phyloP scores from a whole-genome alignment of 148 eudicot genomes.

The Diospyros kaki region DNA sequence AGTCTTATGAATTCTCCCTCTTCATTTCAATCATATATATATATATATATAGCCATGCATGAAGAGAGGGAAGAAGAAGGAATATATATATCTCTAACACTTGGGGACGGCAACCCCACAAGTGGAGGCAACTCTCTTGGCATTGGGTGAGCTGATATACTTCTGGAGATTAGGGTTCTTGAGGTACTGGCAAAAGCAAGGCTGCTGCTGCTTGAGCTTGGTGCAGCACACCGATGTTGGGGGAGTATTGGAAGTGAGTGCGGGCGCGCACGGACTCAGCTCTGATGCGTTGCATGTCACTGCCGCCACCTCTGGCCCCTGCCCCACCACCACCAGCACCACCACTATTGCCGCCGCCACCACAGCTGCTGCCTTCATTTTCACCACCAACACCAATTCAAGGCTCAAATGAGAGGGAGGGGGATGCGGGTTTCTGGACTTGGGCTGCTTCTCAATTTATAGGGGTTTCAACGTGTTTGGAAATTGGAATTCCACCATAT shows the following conservation, averaged over 20 bases:
- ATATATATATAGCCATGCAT: too few relatives aligned
- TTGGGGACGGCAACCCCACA: constrained; percentile 55
- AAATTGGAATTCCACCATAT: too few relatives aligned
- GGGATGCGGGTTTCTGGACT: not conserved
- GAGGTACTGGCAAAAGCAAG: constrained; percentile 55
- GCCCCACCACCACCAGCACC: constrained; percentile 19
- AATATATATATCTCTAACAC: constrained; percentile 30
- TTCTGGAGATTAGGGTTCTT: constrained; percentile 32
- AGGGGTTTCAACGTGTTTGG: not conserved
- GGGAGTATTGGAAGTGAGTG: constrained; percentile 23
- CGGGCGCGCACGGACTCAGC: constrained; percentile 42
- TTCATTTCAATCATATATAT: not conserved
- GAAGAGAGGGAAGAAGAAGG: too few relatives aligned
- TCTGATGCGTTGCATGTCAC: constrained; percentile 38
- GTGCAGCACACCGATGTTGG: constrained; percentile 44
- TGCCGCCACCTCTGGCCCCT: constrained; percentile 23
- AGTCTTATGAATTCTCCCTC: too few relatives aligned
- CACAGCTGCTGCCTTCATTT: not conserved
- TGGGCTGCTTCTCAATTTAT: constrained; percentile 6
- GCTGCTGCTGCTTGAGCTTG: constrained; percentile 40
- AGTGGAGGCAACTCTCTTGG: constrained; percentile 29
- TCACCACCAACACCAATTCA: not conserved
- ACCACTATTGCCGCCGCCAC: constrained; percentile 3
- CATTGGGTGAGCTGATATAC: constrained; percentile 43
- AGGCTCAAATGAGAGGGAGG: not conserved